Percentiles rank a stretch among this genome's conserved stretches.
Evolutionary conservation across 192 early-diverging fungal species (phyloP).

Genomic region (Coemansia umbellata): DNA sequence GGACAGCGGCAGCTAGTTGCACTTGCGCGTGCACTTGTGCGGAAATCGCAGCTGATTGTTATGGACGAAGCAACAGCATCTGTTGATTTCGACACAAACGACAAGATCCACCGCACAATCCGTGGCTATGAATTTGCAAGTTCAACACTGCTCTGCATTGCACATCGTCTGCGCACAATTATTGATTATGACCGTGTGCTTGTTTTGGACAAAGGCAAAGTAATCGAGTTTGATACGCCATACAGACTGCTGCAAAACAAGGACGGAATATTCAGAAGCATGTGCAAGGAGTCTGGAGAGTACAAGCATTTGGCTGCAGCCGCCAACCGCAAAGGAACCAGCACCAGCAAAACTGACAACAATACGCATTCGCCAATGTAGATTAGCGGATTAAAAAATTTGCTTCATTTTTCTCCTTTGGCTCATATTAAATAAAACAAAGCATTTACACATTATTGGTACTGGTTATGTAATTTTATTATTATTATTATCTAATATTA

Average conservation of each 20-base stretch:
- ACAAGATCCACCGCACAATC: slow-evolving; percentile 81
- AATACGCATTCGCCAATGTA: no score
- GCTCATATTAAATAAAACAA: no score
- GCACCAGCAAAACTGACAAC: no score
- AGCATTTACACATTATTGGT: no score
- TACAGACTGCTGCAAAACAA: slow-evolving; percentile 58
- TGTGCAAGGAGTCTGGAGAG: slow-evolving; percentile 83
- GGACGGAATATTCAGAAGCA: slow-evolving; percentile 63
- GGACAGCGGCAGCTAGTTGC: slow-evolving; percentile 75
- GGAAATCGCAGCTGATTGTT: slow-evolving; percentile 63
- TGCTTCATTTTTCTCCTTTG: no score
- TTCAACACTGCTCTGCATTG: slow-evolving; percentile 82
- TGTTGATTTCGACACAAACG: slow-evolving; percentile 84
- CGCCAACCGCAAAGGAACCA: slow-evolving; percentile 2
- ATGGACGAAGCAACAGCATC: slow-evolving; percentile 87
- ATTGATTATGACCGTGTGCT: slow-evolving; percentile 80
- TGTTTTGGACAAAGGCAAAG: slow-evolving; percentile 70
- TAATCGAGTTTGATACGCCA: slow-evolving; percentile 83
- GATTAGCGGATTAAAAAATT: no score
- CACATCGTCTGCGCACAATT: slow-evolving; percentile 81
- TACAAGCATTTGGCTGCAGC: slow-evolving; percentile 35
- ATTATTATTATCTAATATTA: no score
- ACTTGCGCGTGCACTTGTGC: slow-evolving; percentile 71
- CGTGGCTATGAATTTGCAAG: slow-evolving; percentile 66
- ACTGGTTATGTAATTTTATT: no score